Base-by-base conservation (phyloP, 1,139 yeast species). In the Taphrina betulina region DNA sequence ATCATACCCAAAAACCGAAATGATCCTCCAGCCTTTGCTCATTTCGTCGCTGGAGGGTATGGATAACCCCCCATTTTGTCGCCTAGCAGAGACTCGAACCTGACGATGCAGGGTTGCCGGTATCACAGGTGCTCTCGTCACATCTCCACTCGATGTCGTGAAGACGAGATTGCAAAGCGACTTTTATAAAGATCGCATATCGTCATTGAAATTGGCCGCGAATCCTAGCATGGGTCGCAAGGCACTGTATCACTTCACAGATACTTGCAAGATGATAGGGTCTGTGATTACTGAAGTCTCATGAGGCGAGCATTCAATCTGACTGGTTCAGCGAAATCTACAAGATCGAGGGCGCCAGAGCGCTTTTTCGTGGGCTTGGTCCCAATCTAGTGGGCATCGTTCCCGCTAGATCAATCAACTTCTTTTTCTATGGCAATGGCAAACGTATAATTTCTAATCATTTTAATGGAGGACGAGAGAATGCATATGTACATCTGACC, bases 371-470 rank as follows among this genome's bases (percentile, higher is more conserved):
- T 71, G 99, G 99, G 12, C 74, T 92, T 46, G 98, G 98, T 0
- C 98, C 99, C 3, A 92, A 90, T 66, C 75, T 94, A 63, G 95
- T 92, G 17, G 99, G 99, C 44, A 98, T 92, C n/a, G 90, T 94
- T 44, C 99, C 99, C 0, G 97, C 99, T 1, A 77, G 99, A 67
- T 85, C 96, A 22, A 94, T 94, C 63, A 94, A 94, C 71, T 94
- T 94, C 70, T 90, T 90, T 75, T 88, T 97, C 0, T 94, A 94
- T 68, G 96, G 96, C n/a, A 75, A 87, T 17, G 81, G 95, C 5
- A 94, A 94, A 66, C 92, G 86, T 23, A 57, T 85, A 16, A 71
- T 89, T 19, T 77, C 89, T 8, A 72, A 73, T 24, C 73, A 78
- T 46, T 80, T 88, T 69, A 83, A 84, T 68, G 68, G 82, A 56